phyloP scores from a whole-genome alignment of 2,329 filamentous ascomycete species.

The Nemania sp. region DNA sequence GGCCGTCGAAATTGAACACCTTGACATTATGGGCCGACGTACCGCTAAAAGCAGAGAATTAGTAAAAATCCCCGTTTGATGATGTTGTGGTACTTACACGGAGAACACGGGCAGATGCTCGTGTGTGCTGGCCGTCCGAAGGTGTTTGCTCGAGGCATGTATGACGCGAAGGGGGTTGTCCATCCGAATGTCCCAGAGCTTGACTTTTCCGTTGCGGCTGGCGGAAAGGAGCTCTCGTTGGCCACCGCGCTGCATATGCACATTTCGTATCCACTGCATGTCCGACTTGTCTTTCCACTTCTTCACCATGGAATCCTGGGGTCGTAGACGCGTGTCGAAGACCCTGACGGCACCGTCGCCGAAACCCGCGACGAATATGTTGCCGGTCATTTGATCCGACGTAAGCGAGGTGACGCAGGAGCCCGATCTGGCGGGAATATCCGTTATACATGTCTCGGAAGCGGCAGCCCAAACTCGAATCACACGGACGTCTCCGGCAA shows the following conservation, averaged over 20 bases:
- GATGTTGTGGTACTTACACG: slow-evolving; percentile 62
- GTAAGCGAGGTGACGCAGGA: slow-evolving; percentile 96
- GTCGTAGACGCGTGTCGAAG: slow-evolving; percentile 84
- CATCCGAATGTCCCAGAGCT: slow-evolving; percentile 94
- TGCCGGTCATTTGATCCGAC: slow-evolving; percentile 95
- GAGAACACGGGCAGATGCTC: slow-evolving; percentile 97
- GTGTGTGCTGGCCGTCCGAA: slow-evolving; percentile 87
- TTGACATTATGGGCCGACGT: slow-evolving; percentile 87
- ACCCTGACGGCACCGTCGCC: slow-evolving; percentile 93
- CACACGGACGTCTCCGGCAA: slow-evolving; percentile 92
- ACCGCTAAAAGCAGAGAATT: slow-evolving; percentile 61
- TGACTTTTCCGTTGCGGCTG: slow-evolving; percentile 89
- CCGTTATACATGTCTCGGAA: slow-evolving; percentile 87
- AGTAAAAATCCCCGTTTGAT: slow-evolving; percentile 27
- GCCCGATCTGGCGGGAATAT: slow-evolving; percentile 91
- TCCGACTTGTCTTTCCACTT: slow-evolving; percentile 90
- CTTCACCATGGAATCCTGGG: slow-evolving; percentile 89
- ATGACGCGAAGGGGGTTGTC: slow-evolving; percentile 75
- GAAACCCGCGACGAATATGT: slow-evolving; percentile 94
- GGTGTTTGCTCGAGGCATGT: slow-evolving; percentile 72
- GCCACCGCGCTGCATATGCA: slow-evolving; percentile 95
- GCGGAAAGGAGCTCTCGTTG: slow-evolving; percentile 89
- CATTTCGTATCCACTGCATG: slow-evolving; percentile 91
- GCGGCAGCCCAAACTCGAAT: slow-evolving; percentile 96
- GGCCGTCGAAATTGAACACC: slow-evolving; percentile 86